Evolutionary conservation across 371 early-diverging fungal genomes (phyloP), one percentile per base, ranked within the genome.

Genomic region (Mucor circinelloides): DNA sequence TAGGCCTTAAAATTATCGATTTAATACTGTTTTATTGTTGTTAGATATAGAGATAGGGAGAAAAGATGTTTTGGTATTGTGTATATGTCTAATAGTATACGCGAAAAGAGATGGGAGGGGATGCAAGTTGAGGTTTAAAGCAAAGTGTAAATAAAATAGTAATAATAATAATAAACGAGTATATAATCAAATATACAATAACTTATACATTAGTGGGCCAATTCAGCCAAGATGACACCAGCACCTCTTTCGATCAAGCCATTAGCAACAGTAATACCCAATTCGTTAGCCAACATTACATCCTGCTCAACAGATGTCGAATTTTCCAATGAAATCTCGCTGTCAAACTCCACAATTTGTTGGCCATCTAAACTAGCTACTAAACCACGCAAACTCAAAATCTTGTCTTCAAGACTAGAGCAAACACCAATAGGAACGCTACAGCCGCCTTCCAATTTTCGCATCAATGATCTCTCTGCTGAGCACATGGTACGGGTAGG

Each of bases 341-440:
- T 79, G 28, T 86, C 78, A 12, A 81, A 77, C 68, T 86, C 78
- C 2, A 87, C 84, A 7, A 85, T 79, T 17, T 88, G 67, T n/a
- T 74, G 57, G 28, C 90, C 95, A 73, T 93, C 94, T 25, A 93
- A 67, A 55, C 86, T 85, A 6, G 87, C 83, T 6, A 95, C 94
- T 36, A 89, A 56, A 0, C 88, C 93, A 38, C 71, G 75, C 55
- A 94, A 69, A 25, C 30, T 68, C 42, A 94, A 77, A 12, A 54
- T 58, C 6, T 74, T 68, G 8, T 77, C 77, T 30, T 72, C 70
- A 70, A 87, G 82, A 57, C 63, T 66, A 1, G 95, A 87, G 68
- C 83, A 85, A n/a, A 97, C 97, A 58, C 97, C 99, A 67, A 98
- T 91, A 3, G 99, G 98, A 48, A 98, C 97, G 60, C 90, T 91